Evolutionary conservation across 805 yeast genomes (phyloP), one percentile per base, ranked within the genome.

Genomic region (Ogataea degrootiae): DNA sequence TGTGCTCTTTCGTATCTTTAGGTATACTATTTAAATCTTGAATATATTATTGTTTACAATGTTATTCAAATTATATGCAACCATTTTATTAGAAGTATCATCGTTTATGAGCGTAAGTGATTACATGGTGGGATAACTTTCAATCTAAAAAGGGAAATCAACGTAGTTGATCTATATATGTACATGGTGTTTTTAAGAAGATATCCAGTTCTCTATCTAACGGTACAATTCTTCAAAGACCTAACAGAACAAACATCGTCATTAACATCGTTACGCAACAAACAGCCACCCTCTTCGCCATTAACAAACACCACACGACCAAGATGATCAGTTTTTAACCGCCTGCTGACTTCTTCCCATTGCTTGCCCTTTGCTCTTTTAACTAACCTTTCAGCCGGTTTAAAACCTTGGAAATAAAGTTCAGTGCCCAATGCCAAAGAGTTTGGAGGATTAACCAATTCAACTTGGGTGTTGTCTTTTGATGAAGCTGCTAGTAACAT

Each of bases 401-500:
- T 49, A 37, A 54, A 58, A 1, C 62, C 63, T 19, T 65, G 63
- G 53, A 79, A 79, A 15, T 49, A 51, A 37, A 79, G 55, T 8
- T 52, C 45, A 0, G 70, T 71, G 0, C 85, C 85, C 9, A 71
- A 40, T 0, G 46, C 38, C 3, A 71, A 59, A 7, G 49, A 49
- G 1, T 0, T 7, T 4, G 85, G 82, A 1, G 83, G 80, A 3
- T 44, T 47, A 0, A 81, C 74, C 6, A 79, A 61, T 41, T 74
- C 81, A 4, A 80, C 80, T 23, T 52, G 52, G 1, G 49, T 34
- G 2, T 46, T 50, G 2, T 53, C 63, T 7, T 41, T 52, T 6
- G 36, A 31, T 47, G 59, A 56, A 1, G 86, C 82, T n/a, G 87
- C 87, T 19, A 83, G 57, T 1, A 83, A 56, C 88, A 83, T 83